Evolutionary conservation across 257 asterid species (phyloP).

Genomic region (Solanum virginianum): DNA sequence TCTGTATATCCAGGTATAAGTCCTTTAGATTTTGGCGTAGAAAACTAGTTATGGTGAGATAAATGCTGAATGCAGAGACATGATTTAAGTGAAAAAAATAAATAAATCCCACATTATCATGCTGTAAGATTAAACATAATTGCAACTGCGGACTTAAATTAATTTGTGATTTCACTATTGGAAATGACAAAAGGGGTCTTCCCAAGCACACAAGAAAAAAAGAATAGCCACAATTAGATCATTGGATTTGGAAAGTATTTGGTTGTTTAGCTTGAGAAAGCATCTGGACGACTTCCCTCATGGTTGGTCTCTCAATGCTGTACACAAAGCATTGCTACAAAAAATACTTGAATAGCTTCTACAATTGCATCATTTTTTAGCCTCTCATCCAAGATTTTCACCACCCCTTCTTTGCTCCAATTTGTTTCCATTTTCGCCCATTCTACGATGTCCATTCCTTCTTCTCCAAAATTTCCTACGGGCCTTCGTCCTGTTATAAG

Average conservation of each 20-base stretch:
- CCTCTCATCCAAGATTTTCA: slow-evolving; percentile 25
- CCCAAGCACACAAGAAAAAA: background rate
- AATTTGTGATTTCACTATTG: background rate
- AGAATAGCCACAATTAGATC: too few species aligned
- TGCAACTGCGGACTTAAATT: background rate
- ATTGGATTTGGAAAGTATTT: slow-evolving; percentile 25
- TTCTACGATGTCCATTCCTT: slow-evolving; percentile 24
- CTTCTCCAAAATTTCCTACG: slow-evolving; percentile 26
- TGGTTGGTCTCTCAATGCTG: slow-evolving; percentile 28
- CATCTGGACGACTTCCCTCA: slow-evolving; percentile 35
- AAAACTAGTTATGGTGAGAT: too few species aligned
- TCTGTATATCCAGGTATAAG: too few species aligned
- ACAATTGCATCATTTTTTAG: slow-evolving; percentile 15
- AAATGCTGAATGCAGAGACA: too few species aligned
- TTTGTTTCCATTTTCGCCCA: slow-evolving; percentile 23
- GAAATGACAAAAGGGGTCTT: background rate
- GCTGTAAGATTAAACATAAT: background rate
- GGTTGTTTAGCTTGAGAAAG: slow-evolving; percentile 35
- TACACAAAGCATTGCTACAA: slow-evolving; percentile 35
- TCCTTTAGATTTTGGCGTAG: too few species aligned
- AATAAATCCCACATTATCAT: background rate
- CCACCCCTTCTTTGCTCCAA: slow-evolving; percentile 30
- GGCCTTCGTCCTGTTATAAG: slow-evolving; percentile 24
- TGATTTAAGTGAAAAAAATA: too few species aligned
- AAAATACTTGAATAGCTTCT: slow-evolving; percentile 34